Percentiles rank a stretch among this genome's conserved stretches.
Conservation (phyloP, 2,329 filamentous ascomycete species). For the Curvularia sp. region DNA sequence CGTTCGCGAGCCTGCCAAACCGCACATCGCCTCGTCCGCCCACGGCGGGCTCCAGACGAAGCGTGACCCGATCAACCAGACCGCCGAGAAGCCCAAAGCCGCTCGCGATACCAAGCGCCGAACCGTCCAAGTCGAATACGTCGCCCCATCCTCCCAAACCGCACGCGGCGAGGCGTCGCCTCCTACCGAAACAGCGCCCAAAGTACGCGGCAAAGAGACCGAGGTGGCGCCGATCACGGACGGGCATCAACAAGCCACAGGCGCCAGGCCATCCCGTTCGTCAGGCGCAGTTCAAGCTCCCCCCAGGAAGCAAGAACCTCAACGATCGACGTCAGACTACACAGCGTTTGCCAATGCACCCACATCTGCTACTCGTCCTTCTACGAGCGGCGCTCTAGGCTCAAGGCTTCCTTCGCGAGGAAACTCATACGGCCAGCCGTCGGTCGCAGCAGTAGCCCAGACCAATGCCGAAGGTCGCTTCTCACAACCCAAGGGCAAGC, state of each 20-base stretch:
- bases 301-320: conserved; percentile 54
- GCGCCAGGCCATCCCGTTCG: conserved; percentile 32
- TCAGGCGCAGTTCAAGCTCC: conserved; percentile 37
- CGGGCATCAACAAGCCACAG: conserved; percentile 44
- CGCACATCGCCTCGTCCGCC: conserved; percentile 57
- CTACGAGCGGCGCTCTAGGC: conserved; percentile 79
- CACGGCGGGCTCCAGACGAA: conserved; percentile 71
- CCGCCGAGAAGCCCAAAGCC: conserved; percentile 68
- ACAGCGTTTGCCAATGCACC: conserved; percentile 51
- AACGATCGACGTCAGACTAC: conserved; percentile 60
- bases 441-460: conserved; percentile 82
- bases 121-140: conserved; percentile 97
- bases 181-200: conserved; percentile 49
- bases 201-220: conserved; percentile 58
- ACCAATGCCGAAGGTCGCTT: conserved; percentile 91
- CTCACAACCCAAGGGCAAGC: conserved; percentile 74
- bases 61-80: conserved; percentile 74
- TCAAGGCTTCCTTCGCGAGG: conserved; percentile 73
- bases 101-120: conserved; percentile 85
- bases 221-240: conserved; percentile 55
- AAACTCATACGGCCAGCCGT: conserved; percentile 84
- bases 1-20: conserved; percentile 83
- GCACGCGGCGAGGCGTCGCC: conserved; percentile 68
- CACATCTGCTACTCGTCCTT: conserved; percentile 65
- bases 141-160: conserved; percentile 87